Evolutionary conservation across 345 rosid genomes (phyloP).

Genomic region (Lumnitzera littorea): DNA sequence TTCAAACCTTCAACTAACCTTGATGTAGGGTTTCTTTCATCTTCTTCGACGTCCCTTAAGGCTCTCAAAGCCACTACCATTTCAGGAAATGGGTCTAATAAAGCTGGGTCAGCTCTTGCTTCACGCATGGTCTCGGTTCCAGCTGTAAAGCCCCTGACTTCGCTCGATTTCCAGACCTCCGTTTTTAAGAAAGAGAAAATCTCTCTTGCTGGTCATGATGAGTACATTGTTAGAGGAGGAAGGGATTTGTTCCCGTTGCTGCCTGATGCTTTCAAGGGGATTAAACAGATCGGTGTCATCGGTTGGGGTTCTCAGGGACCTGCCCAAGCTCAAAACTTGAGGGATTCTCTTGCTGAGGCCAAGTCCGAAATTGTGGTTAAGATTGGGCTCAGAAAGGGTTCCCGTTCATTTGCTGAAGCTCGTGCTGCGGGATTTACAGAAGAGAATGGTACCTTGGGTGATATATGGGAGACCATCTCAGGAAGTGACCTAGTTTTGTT

Average conservation of each 20-base stretch:
- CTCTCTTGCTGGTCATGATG: slow-evolving; percentile 71
- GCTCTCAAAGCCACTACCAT: slow-evolving; percentile 19
- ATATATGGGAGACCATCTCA: slow-evolving; percentile 80
- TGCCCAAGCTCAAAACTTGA: slow-evolving; percentile 91
- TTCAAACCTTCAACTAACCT: slow-evolving; percentile 9
- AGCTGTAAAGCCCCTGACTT: slow-evolving; percentile 23
- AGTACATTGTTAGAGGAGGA: slow-evolving; percentile 98
- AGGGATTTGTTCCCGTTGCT: slow-evolving; percentile 78
- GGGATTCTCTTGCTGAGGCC: slow-evolving; percentile 84
- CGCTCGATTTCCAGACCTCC: slow-evolving; percentile 63
- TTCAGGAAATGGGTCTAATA: slow-evolving; percentile 19
- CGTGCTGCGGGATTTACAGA: slow-evolving; percentile 84
- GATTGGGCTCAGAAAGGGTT: slow-evolving; percentile 91
- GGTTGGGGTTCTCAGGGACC: slow-evolving; percentile 99
- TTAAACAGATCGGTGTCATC: slow-evolving; percentile 88
- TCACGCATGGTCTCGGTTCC: slow-evolving; percentile 39
- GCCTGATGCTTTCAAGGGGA: slow-evolving; percentile 79
- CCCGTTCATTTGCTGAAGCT: slow-evolving; percentile 80
- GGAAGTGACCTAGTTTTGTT: slow-evolving; percentile 85
- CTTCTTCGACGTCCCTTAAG: slow-evolving; percentile 28
- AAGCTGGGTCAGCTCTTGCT: slow-evolving; percentile 31
- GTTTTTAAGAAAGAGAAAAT: slow-evolving; percentile 78
- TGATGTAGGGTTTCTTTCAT: slow-evolving; percentile 31
- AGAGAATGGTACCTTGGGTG: slow-evolving; percentile 82
- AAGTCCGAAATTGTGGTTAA: slow-evolving; percentile 74